Base-by-base conservation (phyloP, 2,329 filamentous ascomycete species). In the Fusarium decemcellulare region DNA sequence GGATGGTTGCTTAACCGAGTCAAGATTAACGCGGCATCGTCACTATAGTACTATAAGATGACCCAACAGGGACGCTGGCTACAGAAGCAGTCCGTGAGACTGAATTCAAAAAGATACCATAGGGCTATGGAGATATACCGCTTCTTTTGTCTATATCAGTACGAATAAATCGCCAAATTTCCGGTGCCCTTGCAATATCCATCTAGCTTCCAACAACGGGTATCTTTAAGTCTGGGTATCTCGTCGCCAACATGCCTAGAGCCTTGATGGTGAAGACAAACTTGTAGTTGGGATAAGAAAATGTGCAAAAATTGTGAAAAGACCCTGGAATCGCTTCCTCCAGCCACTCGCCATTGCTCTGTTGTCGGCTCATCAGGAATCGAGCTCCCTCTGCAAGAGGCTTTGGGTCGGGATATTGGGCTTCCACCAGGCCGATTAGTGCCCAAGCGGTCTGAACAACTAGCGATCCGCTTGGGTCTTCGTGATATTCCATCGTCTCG, bases 261-360 rank as follows among this genome's bases (percentile, higher is more conserved):
- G 95, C 95, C 82, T 96, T 97, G 77, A 98, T 92, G 0, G 94
- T 91, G 81, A 98, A 98, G 62, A 92, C 92, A 79, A 97, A 96
- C 84, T 98, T 98, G 85, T 98, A 98, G 84, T 98, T 98, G 46
- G 95, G 95, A 77, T 98, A 98, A 1, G 93, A 95, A 72, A 98
- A 98, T 92, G 97, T 98, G 85, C 95, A 98, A 77, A 91, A 95
- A 83, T 97, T 97, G 82, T 98, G 98, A 82, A 98, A 98, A 14
- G 98, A 95, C 2, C 95, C 95, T 78, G 98, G 95, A 73, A 98
- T 98, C 0, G 92, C 91, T 80, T 98, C 95, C 77, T 97, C 93
- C 70, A 92, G 78, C 95, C 95, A 98, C 82, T 97, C 94, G 12
- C 96, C 96, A 76, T 97, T 97, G 2, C 83, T 76, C 79, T 93